Percentiles rank a stretch among this genome's conserved stretches.
phyloP scores from a whole-genome alignment of 1,284 basidiomycete genomes.

The Ustilago sp. region DNA sequence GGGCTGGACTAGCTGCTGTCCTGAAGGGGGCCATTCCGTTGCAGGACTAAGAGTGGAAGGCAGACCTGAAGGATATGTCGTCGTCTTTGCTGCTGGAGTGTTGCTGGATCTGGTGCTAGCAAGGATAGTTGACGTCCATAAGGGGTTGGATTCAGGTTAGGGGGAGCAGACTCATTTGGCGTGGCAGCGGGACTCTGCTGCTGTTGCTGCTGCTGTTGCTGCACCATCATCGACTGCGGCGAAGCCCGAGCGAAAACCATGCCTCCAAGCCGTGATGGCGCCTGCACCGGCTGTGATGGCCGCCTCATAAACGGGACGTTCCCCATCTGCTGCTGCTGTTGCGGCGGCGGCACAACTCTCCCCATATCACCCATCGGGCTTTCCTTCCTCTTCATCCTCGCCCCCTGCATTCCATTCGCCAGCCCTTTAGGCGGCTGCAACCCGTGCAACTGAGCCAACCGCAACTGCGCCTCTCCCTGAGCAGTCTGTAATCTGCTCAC shows the following conservation, averaged over 20 bases:
- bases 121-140: conserved; percentile 10
- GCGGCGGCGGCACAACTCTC: neutral
- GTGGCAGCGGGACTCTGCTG: conserved; percentile 23
- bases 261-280: neutral
- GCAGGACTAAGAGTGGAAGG: conserved; percentile 9
- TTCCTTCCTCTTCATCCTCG: conserved; percentile 7
- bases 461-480: conserved; percentile 41
- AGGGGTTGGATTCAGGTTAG: neutral
- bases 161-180: neutral
- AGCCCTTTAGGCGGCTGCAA: conserved; percentile 31
- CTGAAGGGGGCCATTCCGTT: conserved; percentile 4
- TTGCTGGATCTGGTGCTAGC: conserved; percentile 2
- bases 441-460: conserved; percentile 41
- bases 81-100: neutral
- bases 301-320: neutral
- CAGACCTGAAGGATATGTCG: conserved; percentile 5
- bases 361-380: neutral
- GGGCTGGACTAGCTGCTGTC: neutral
- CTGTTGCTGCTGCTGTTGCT: neutral
- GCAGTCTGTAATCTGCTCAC: conserved; percentile 36
- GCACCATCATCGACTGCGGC: neutral
- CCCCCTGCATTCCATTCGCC: neutral
- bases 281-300: neutral
- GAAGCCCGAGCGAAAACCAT: neutral
- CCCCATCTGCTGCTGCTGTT: neutral